phyloP scores from a whole-genome alignment of 108 stramenopile genomes.

The Pseudonitzschia pungens region DNA sequence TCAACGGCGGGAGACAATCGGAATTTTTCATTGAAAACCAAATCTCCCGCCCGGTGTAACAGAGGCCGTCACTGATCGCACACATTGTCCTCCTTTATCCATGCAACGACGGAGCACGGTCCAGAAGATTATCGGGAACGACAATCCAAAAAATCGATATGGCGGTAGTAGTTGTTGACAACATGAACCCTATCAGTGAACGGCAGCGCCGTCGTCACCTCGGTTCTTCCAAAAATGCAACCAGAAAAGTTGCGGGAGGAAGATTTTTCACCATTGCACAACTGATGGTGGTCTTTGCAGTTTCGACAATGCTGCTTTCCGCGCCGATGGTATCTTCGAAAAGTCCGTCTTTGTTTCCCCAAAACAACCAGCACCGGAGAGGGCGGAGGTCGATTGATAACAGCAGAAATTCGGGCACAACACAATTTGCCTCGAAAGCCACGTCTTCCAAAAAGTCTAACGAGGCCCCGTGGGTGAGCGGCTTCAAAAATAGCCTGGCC shows the following conservation, averaged over 20 bases:
- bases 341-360: constrained; percentile 9
- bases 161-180: background rate
- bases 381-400: background rate
- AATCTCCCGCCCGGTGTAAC: background rate
- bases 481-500: constrained; percentile 85
- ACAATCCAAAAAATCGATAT: background rate
- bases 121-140: background rate
- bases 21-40: background rate
- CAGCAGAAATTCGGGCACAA: background rate
- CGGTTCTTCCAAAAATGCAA: background rate
- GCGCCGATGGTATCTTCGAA: background rate
- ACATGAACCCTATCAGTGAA: background rate
- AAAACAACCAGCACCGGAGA: background rate
- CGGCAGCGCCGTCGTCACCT: background rate
- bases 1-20: background rate
- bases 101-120: background rate
- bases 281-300: background rate
- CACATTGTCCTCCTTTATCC: background rate
- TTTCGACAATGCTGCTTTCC: background rate
- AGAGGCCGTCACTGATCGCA: too few species aligned
- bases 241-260: background rate
- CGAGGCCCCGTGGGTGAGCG: constrained; percentile 60
- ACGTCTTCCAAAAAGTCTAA: background rate
- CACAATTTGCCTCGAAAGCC: background rate
- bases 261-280: background rate